phyloP scores from a whole-genome alignment of 352 stramenopile genomes.

The Phytopythium sindhum region DNA sequence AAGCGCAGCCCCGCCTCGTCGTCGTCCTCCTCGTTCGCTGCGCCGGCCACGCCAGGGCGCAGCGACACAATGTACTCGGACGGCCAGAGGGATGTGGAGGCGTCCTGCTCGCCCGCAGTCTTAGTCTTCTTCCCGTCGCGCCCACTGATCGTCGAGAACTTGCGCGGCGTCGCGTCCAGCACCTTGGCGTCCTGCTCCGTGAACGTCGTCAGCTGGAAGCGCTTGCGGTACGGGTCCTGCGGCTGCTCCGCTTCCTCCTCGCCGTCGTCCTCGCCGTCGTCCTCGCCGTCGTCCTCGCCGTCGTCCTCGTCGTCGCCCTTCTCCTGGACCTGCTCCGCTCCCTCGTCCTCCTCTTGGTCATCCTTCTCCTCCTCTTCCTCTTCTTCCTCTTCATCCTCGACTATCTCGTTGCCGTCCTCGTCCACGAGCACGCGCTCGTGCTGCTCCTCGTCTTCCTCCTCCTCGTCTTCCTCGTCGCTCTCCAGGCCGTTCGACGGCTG shows the following conservation, averaged over 20 bases:
- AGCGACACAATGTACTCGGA: constrained; percentile 47
- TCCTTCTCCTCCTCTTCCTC: constrained; percentile 15
- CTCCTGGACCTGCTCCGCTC: constrained; percentile 12
- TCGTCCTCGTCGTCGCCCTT: constrained; percentile 12
- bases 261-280: constrained; percentile 19
- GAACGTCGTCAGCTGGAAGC: constrained; percentile 53
- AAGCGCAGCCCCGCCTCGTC: constrained; percentile 27
- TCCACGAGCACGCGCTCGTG: constrained; percentile 45
- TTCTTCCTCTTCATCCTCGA: constrained; percentile 35
- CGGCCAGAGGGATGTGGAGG: constrained; percentile 1
- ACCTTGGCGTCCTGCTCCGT: constrained; percentile 38
- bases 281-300: constrained; percentile 15
- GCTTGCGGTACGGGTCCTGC: constrained; percentile 60
- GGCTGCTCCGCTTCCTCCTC: constrained; percentile 26
- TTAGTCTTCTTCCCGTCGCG: constrained; percentile 8
- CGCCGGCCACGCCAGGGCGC: constrained; percentile 17
- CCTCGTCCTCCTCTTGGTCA: constrained; percentile 8
- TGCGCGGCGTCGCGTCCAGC: constrained; percentile 32
- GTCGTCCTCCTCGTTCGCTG: constrained; percentile 15
- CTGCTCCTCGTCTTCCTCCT: constrained; percentile 31
- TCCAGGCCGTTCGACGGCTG: constrained; percentile 20
- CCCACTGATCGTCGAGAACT: constrained; percentile 29
- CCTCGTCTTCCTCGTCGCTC: constrained; percentile 29
- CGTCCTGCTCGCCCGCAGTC: background rate
- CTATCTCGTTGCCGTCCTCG: constrained; percentile 34